Percentiles rank a stretch among this genome's conserved stretches.
These are phyloP conservation scores for Podospora bellae-mahoneyi DNA, from an alignment of 495 filamentous ascomycete genomes.

Conservation along the genomic window DNA sequence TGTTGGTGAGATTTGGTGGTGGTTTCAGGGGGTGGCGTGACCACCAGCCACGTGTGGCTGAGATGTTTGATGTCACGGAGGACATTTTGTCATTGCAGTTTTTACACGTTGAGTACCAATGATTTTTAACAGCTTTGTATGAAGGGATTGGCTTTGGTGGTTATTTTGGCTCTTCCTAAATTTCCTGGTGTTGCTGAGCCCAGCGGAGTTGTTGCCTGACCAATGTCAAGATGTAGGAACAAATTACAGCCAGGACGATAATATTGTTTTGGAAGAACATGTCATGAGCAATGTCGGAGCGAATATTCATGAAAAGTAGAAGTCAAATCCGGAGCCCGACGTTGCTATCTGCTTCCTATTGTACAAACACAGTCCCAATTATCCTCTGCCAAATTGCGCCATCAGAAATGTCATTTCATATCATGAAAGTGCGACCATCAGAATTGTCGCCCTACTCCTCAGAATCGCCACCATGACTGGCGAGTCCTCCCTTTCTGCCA, in stretches of 20 bases:
- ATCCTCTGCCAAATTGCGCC: background rate
- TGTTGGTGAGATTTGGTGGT: background rate
- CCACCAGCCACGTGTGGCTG: background rate
- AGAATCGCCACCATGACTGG: slow-evolving; percentile 4
- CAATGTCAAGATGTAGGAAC: no score
- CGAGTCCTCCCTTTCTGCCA: slow-evolving; percentile 23
- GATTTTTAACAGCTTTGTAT: no score
- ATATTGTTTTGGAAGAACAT: no score
- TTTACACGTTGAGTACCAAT: no score
- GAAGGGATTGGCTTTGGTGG: no score
- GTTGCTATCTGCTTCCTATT: background rate
- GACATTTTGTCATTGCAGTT: background rate
- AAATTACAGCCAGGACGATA: no score
- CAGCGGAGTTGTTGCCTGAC: no score
- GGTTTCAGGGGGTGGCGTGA: background rate
- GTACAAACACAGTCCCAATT: background rate
- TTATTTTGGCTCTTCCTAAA: no score
- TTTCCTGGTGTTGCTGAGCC: no score
- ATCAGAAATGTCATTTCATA: background rate
- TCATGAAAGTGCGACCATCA: background rate
- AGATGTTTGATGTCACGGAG: background rate
- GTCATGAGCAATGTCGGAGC: no score
- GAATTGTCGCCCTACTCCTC: background rate
- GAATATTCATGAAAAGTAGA: no score
- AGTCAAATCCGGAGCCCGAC: background rate